Conservation (phyloP, 768 basidiomycete genomes). For the Boletus pseudopeckii region DNA sequence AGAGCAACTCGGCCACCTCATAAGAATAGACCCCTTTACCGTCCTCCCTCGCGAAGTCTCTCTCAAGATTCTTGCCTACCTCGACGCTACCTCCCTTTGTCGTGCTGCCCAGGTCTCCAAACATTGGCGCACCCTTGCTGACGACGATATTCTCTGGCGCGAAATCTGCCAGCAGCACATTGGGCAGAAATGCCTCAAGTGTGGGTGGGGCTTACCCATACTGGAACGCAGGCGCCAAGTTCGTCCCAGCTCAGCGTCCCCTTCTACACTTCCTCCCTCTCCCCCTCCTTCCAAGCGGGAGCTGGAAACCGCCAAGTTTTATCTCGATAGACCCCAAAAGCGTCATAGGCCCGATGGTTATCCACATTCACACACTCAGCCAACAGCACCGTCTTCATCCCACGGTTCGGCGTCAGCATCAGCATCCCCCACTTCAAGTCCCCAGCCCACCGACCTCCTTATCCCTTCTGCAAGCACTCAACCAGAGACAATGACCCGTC, state of each 20-base stretch:
- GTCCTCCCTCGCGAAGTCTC: conserved; percentile 88
- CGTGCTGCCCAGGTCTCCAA: conserved; percentile 88
- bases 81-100: conserved; percentile 91
- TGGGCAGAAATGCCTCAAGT: conserved; percentile 92
- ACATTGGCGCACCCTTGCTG: conserved; percentile 84
- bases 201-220: conserved; percentile 95
- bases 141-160: conserved; percentile 94
- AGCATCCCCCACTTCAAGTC: neutral
- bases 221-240: conserved; percentile 67
- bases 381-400: conserved; percentile 7
- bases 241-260: conserved; percentile 39
- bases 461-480: conserved; percentile 31
- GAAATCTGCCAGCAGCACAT: conserved; percentile 98
- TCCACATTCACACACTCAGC: neutral
- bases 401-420: conserved; percentile 12
- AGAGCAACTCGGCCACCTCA: conserved; percentile 86
- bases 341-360: conserved; percentile 38
- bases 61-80: conserved; percentile 80
- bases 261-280: conserved; percentile 31
- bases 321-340: conserved; percentile 42
- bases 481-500: conserved; percentile 58
- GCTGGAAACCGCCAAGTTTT: conserved; percentile 30
- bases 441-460: conserved; percentile 20
- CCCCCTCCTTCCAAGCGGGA: conserved; percentile 38
- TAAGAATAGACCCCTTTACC: conserved; percentile 92